Conservation (phyloP, 805 yeast genomes). For the Kazachstania bromeliacearum region DNA sequence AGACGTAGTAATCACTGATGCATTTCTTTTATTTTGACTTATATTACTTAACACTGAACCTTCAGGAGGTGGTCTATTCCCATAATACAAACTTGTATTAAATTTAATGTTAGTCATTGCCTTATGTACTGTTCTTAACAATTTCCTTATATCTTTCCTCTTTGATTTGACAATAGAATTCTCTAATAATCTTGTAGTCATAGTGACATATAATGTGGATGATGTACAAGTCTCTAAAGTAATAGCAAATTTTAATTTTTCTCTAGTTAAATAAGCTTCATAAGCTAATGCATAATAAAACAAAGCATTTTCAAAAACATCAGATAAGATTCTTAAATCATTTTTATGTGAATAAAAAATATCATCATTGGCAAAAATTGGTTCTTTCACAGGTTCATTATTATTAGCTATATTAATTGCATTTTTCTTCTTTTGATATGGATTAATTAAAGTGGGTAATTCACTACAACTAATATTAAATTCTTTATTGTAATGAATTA, state of each 20-base stretch:
- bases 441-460: conserved; percentile 3
- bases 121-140: conserved; percentile 1
- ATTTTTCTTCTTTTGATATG: not conserved
- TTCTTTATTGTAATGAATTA: conserved; percentile 51
- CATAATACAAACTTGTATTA: not conserved
- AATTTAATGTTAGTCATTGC: not conserved
- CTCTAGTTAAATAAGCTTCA: not conserved
- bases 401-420: not conserved
- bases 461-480: conserved; percentile 44
- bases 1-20: not conserved
- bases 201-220: not conserved
- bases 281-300: not conserved
- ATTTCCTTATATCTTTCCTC: conserved; percentile 1
- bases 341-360: conserved; percentile 50
- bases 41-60: not conserved
- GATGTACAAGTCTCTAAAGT: not conserved
- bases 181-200: conserved; percentile 1
- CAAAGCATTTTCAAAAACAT: conserved; percentile 1
- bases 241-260: conserved; percentile 1
- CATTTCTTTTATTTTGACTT: not conserved
- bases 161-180: not conserved
- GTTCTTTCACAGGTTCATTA: conserved; percentile 11
- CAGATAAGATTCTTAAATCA: conserved; percentile 34
- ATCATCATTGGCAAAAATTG: conserved; percentile 28
- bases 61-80: not conserved